Percentiles rank a stretch among this genome's conserved stretches.
Evolutionary conservation across 2,329 filamentous ascomycete species (phyloP).

Genomic region (Zasmidium angulare): DNA sequence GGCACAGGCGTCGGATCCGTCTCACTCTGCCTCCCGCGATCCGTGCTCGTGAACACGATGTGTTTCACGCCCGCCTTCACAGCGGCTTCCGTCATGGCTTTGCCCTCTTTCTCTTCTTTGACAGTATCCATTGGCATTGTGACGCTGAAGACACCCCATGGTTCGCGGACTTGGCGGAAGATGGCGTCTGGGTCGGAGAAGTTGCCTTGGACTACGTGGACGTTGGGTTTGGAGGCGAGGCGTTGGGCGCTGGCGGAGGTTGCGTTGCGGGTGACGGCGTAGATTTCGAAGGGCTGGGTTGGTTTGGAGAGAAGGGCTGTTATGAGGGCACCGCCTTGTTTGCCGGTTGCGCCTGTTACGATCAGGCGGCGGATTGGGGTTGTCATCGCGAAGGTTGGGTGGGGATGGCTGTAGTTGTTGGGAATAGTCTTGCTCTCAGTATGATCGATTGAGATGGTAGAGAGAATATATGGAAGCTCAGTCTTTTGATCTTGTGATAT

Average conservation of each 20-base stretch:
- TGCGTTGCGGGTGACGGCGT: constrained; percentile 61
- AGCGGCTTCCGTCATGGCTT: constrained; percentile 57
- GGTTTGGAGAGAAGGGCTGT: constrained; percentile 40
- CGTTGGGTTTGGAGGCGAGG: constrained; percentile 45
- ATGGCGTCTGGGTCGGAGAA: constrained; percentile 53
- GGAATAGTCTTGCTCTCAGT: too few species aligned
- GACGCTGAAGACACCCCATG: constrained; percentile 32
- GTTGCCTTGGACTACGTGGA: constrained; percentile 60
- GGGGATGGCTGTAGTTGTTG: background rate
- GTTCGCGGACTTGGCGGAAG: constrained; percentile 41
- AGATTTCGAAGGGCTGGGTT: constrained; percentile 42
- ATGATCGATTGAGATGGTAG: too few species aligned
- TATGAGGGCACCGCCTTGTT: constrained; percentile 49
- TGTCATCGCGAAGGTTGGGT: background rate
- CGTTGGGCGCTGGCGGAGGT: constrained; percentile 52
- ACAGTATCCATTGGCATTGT: constrained; percentile 28
- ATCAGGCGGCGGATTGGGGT: constrained; percentile 32
- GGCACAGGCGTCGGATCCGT: constrained; percentile 57
- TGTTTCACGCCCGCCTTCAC: constrained; percentile 56
- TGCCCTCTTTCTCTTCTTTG: constrained; percentile 57
- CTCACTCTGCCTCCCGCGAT: constrained; percentile 58
- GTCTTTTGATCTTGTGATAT: too few species aligned
- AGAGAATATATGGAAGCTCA: too few species aligned
- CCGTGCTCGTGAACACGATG: constrained; percentile 59
- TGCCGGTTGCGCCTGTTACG: constrained; percentile 48